Evolutionary conservation across 164 flowering plant genomes (phyloP).

Genomic region (Annona cherimola): DNA sequence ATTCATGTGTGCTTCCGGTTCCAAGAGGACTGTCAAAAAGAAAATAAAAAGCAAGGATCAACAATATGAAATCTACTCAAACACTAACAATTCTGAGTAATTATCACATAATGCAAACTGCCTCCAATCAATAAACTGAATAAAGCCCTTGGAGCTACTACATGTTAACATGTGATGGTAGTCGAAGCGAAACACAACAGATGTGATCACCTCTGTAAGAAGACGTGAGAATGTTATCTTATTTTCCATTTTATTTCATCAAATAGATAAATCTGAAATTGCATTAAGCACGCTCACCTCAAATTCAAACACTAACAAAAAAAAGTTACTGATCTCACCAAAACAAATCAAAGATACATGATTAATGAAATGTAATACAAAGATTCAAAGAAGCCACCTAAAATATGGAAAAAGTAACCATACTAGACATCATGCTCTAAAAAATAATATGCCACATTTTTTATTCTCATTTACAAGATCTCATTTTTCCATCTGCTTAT

Average conservation of each 20-base stretch:
- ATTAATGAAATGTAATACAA: too few species aligned
- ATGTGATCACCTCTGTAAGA: conserved; percentile 91
- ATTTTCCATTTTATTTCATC: background rate
- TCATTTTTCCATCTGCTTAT: too few species aligned
- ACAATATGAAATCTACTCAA: too few species aligned
- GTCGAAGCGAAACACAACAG: conserved; percentile 94
- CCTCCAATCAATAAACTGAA: conserved; percentile 93
- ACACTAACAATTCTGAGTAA: conserved; percentile 83
- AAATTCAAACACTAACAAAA: background rate
- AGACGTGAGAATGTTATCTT: background rate
- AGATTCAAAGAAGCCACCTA: too few species aligned
- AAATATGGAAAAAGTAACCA: too few species aligned
- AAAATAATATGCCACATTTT: too few species aligned
- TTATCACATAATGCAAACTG: conserved; percentile 92
- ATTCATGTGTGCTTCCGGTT: background rate
- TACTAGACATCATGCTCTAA: too few species aligned
- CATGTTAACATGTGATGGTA: conserved; percentile 88
- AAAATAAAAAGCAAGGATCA: background rate
- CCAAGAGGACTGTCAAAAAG: background rate
- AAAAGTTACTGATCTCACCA: too few species aligned
- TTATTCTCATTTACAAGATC: too few species aligned
- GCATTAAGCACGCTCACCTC: background rate
- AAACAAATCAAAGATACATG: too few species aligned
- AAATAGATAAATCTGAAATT: background rate
- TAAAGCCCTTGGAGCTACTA: conserved; percentile 96